Conservation (phyloP, 371 early-diverging fungal genomes). For the Mucor circinelloides region DNA sequence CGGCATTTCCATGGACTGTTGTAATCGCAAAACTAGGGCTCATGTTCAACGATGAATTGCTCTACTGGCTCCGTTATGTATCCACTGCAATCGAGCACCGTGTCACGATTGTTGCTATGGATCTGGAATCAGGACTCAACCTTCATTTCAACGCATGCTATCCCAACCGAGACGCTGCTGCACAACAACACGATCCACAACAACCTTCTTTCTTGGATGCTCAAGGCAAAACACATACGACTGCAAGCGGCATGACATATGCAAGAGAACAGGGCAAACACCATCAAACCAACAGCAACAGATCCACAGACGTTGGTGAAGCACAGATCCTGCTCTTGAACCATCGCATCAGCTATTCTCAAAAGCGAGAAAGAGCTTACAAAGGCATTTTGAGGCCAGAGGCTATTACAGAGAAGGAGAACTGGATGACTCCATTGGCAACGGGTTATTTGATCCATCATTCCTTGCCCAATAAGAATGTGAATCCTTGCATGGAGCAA, state of each 20-base stretch:
- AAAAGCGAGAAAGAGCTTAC: conserved; percentile 28
- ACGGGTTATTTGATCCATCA: conserved; percentile 49
- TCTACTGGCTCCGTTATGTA: conserved; percentile 13
- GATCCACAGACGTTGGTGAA: not conserved
- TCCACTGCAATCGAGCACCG: conserved; percentile 3
- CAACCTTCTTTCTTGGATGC: conserved; percentile 8
- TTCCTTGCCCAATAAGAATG: conserved; percentile 27
- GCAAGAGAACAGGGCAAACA: not conserved
- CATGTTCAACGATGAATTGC: conserved; percentile 40
- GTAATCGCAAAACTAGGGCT: conserved; percentile 43
- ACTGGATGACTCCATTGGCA: conserved; percentile 45
- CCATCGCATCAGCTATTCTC: conserved; percentile 44
- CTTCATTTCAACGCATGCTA: conserved; percentile 22
- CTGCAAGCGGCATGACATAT: not conserved
- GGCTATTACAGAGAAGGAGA: conserved; percentile 19
- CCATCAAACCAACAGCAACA: not conserved
- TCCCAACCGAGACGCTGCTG: conserved; percentile 11
- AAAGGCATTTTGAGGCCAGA: conserved; percentile 19
- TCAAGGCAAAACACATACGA: not conserved
- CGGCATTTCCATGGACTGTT: conserved; percentile 27
- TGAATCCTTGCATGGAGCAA: conserved; percentile 34
- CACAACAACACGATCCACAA: conserved; percentile 1
- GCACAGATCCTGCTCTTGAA: conserved; percentile 44
- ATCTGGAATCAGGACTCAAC: conserved; percentile 42
- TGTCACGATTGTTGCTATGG: conserved; percentile 37